These are phyloP conservation scores for Marasmius oreades DNA, from an alignment of 1,284 basidiomycete species.

Conservation along the genomic window DNA sequence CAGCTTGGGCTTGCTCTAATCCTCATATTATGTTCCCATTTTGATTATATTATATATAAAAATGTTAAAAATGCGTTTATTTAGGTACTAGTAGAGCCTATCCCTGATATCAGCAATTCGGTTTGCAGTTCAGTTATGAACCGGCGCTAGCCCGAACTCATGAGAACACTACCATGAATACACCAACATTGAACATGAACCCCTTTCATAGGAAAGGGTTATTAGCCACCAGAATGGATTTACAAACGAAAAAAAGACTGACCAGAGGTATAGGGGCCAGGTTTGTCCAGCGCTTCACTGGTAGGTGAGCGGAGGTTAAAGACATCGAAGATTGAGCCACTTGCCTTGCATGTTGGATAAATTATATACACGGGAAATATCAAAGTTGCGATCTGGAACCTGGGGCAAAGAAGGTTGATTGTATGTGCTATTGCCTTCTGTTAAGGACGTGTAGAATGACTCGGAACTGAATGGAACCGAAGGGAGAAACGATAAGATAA, in stretches of 20 bases:
- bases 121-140: too few species aligned
- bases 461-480: too few species aligned
- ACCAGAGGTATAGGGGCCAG: slow-evolving; percentile 29
- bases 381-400: slow-evolving; percentile 22
- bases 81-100: too few species aligned
- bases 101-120: too few species aligned
- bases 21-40: too few species aligned
- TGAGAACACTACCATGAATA: too few species aligned
- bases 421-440: too few species aligned
- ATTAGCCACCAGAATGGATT: background rate
- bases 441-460: background rate
- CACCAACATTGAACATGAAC: slow-evolving; percentile 29
- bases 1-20: too few species aligned
- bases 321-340: background rate
- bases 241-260: slow-evolving; percentile 9
- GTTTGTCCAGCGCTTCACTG: slow-evolving; percentile 26
- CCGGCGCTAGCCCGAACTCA: too few species aligned
- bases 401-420: slow-evolving; percentile 11
- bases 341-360: slow-evolving; percentile 31
- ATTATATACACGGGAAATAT: slow-evolving; percentile 29
- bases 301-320: background rate
- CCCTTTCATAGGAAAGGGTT: slow-evolving; percentile 18
- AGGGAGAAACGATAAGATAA: too few species aligned
- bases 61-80: too few species aligned
- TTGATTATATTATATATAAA: too few species aligned